Conservation (phyloP, 768 basidiomycete genomes). For the Lepiota subincarnata region DNA sequence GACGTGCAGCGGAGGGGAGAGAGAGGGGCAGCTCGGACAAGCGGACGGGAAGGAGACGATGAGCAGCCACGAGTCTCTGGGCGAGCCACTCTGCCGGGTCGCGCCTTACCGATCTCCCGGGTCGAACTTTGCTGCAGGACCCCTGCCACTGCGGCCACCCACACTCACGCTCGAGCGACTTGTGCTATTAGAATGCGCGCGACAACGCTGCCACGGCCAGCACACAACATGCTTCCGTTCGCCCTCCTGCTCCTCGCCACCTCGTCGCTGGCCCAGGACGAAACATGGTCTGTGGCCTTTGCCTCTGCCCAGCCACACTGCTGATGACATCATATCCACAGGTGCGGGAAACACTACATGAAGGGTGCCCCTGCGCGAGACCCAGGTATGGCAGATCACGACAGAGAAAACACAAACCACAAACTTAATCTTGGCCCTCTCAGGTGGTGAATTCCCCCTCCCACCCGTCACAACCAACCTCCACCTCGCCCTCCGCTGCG, state of each 20-base stretch:
- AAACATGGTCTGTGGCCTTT: slow-evolving; percentile 2
- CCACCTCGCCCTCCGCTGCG: slow-evolving; percentile 56
- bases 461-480: slow-evolving; percentile 20
- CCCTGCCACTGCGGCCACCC: background rate
- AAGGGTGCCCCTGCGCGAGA: background rate
- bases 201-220: background rate
- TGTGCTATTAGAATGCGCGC: too few species aligned
- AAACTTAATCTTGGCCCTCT: slow-evolving; percentile 18
- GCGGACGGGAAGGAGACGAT: too few species aligned
- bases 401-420: background rate
- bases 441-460: slow-evolving; percentile 31
- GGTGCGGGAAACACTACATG: slow-evolving; percentile 17
- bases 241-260: background rate
- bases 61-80: background rate
- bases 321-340: background rate
- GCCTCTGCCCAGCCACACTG: too few species aligned
- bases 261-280: background rate
- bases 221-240: slow-evolving; percentile 3
- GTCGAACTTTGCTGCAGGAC: background rate
- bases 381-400: slow-evolving; percentile 6
- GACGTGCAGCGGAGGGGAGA: background rate
- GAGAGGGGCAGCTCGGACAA: background rate
- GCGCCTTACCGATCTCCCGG: slow-evolving; percentile 1
- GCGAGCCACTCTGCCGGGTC: background rate
- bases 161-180: too few species aligned